Conservation (phyloP, 2,329 filamentous ascomycete genomes). For the Cladosporium sp. region DNA sequence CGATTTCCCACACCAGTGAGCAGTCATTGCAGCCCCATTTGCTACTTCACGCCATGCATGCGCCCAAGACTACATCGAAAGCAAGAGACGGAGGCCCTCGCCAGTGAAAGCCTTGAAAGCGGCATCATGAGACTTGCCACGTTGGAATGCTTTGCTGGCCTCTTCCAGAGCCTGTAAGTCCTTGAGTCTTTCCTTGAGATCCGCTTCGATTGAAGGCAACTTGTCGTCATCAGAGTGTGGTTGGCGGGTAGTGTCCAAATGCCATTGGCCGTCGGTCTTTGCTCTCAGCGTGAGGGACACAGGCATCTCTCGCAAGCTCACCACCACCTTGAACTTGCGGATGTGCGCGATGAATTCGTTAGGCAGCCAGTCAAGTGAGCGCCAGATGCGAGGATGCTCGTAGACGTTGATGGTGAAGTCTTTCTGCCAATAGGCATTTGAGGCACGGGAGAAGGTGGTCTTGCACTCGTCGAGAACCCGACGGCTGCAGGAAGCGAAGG, state of each 20-base stretch:
- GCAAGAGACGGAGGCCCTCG: background rate
- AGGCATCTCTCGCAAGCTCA: background rate
- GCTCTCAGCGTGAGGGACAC: background rate
- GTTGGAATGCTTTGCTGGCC: background rate
- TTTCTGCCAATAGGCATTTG: background rate
- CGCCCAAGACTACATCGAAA: background rate
- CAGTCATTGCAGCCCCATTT: background rate
- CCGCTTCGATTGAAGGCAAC: background rate
- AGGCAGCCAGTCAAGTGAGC: background rate
- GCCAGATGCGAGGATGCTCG: background rate
- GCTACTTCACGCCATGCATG: background rate
- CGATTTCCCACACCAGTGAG: background rate
- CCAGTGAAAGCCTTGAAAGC: background rate
- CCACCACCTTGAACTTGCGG: background rate
- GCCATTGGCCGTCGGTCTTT: background rate
- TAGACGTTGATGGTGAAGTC: background rate
- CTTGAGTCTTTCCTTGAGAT: background rate
- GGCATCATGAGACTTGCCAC: background rate
- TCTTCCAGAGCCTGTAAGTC: background rate
- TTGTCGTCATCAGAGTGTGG: background rate
- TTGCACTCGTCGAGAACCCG: background rate
- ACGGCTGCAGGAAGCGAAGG: background rate
- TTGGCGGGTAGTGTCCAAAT: background rate
- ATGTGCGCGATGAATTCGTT: background rate
- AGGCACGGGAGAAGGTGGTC: background rate